Conservation (phyloP, 768 basidiomycete species). For the Mycena sanguinolenta region DNA sequence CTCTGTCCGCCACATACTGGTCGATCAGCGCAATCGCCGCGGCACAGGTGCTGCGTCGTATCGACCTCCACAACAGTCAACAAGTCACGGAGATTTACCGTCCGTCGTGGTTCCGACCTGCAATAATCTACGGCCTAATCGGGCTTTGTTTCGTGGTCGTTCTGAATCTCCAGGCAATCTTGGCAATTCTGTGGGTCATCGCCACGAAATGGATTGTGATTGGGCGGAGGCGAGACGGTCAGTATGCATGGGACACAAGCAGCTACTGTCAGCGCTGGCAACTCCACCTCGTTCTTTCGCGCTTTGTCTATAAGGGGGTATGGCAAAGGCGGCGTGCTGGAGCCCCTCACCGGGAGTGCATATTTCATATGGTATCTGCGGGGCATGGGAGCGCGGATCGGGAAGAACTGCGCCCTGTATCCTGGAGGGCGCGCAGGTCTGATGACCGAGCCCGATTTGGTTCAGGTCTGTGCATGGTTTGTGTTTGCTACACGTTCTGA, state of each 20-base stretch:
- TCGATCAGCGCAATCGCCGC: slow-evolving; percentile 53
- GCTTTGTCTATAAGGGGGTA: slow-evolving; percentile 53
- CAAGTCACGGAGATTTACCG: slow-evolving; percentile 49
- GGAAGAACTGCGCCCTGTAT: slow-evolving; percentile 55
- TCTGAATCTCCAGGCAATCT: slow-evolving; percentile 52
- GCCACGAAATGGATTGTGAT: slow-evolving; percentile 59
- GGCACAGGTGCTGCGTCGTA: slow-evolving; percentile 52
- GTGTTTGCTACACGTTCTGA: background rate
- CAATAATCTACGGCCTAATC: slow-evolving; percentile 56
- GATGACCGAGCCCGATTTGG: slow-evolving; percentile 63
- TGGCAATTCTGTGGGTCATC: slow-evolving; percentile 56
- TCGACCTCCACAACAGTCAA: slow-evolving; percentile 45
- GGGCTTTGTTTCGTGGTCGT: slow-evolving; percentile 53
- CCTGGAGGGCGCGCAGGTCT: slow-evolving; percentile 55
- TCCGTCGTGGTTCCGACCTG: slow-evolving; percentile 53
- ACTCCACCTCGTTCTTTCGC: slow-evolving; percentile 55
- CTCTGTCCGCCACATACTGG: slow-evolving; percentile 56
- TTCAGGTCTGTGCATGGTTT: slow-evolving; percentile 44
- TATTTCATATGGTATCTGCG: slow-evolving; percentile 63
- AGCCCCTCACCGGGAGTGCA: slow-evolving; percentile 53
- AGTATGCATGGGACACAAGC: slow-evolving; percentile 60
- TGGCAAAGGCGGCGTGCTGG: slow-evolving; percentile 58
- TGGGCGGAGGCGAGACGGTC: slow-evolving; percentile 53
- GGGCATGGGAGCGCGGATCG: slow-evolving; percentile 59
- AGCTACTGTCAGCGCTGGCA: slow-evolving; percentile 65